Evolutionary conservation across 495 filamentous ascomycete genomes (phyloP).

Genomic region (Amphirosellinia nigrospora): DNA sequence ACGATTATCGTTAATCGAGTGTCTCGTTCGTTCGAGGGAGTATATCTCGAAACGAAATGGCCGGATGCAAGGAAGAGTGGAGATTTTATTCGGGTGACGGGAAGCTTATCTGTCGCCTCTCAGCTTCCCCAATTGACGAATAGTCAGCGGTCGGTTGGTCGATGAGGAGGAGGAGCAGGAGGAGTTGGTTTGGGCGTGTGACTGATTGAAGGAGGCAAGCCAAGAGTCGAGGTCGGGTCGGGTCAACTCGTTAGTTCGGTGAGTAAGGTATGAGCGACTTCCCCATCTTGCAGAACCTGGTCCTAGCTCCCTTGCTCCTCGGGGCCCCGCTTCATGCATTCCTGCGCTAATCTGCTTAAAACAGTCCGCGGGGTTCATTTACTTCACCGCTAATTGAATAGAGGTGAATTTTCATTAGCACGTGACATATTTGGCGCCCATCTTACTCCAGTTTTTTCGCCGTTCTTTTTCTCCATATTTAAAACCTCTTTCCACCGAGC

Average conservation of each 20-base stretch:
- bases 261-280: constrained; percentile 5
- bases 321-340: not conserved
- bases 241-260: not conserved
- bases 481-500: no score
- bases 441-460: not conserved
- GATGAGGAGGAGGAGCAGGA: not conserved
- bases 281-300: not conserved
- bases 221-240: not conserved
- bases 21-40: not conserved
- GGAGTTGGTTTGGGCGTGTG: not conserved
- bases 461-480: not conserved
- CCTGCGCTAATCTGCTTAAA: not conserved
- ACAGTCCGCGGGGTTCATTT: no score
- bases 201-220: not conserved
- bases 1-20: not conserved
- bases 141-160: not conserved
- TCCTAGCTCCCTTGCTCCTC: constrained; percentile 1
- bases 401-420: not conserved
- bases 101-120: not conserved
- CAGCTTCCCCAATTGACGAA: constrained; percentile 1
- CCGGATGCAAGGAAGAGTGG: not conserved
- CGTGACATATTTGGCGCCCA: not conserved
- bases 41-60: not conserved
- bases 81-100: not conserved
- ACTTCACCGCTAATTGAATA: not conserved